Percentiles rank a stretch among this genome's conserved stretches.
Conservation (phyloP, 1,284 basidiomycete genomes). For the Apiotrichum gracile region DNA sequence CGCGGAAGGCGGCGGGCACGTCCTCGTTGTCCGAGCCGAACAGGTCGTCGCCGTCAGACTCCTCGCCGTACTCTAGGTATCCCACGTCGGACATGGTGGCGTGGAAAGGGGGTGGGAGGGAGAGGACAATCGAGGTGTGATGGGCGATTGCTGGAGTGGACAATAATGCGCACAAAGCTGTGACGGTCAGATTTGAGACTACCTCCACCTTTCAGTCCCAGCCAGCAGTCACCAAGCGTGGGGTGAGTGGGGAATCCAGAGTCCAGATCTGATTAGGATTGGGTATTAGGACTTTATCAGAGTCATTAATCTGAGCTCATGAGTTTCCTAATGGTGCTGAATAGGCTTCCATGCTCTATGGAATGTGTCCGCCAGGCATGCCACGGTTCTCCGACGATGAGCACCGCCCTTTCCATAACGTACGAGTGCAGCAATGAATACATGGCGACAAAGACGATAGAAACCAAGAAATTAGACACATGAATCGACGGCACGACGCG, state of each 20-base stretch:
- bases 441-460: slow-evolving; percentile 1
- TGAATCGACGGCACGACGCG: background rate
- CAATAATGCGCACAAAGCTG: background rate
- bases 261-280: too few relatives aligned
- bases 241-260: too few relatives aligned
- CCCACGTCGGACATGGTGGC: slow-evolving; percentile 19
- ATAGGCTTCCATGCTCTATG: too few relatives aligned
- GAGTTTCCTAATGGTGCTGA: too few relatives aligned
- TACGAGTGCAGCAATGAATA: background rate
- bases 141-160: background rate
- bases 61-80: slow-evolving; percentile 30
- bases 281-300: too few relatives aligned
- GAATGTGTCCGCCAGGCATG: too few relatives aligned
- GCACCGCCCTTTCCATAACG: background rate
- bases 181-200: too few relatives aligned
- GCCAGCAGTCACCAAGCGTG: too few relatives aligned
- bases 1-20: slow-evolving; percentile 2
- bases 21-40: slow-evolving; percentile 29
- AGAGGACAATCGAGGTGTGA: background rate
- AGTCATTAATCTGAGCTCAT: too few relatives aligned
- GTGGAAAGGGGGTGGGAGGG: background rate
- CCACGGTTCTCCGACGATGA: too few relatives aligned
- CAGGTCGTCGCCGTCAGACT: slow-evolving; percentile 26
- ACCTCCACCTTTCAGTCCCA: too few relatives aligned
- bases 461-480: background rate